phyloP scores from a whole-genome alignment of 228 moss, liverwort and hornwort species.

The Sphagnum fallax region DNA sequence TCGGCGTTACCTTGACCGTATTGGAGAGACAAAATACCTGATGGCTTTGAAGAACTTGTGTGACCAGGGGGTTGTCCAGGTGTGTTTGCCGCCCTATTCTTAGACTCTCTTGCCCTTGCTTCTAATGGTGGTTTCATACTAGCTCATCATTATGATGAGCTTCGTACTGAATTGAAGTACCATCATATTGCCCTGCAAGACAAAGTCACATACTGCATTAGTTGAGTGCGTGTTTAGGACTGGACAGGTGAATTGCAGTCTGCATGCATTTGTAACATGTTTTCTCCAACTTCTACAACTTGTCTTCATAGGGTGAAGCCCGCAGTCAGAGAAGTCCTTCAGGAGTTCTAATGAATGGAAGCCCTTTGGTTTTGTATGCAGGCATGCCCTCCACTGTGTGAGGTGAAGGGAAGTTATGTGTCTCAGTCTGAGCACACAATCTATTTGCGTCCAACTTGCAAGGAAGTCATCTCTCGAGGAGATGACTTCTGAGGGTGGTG shows the following conservation, averaged over 20 bases:
- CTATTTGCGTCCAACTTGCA: slow-evolving; percentile 76
- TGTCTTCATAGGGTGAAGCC: not conserved
- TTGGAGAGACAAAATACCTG: slow-evolving; percentile 85
- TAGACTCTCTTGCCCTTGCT: no score
- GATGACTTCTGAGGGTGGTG: slow-evolving; percentile 32
- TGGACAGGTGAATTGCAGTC: not conserved
- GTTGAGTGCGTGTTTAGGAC: not conserved
- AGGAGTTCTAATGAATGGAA: no score
- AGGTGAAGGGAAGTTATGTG: slow-evolving; percentile 68
- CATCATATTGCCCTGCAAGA: not conserved
- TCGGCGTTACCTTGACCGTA: slow-evolving; percentile 75
- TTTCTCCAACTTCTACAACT: not conserved
- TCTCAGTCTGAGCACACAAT: slow-evolving; percentile 79
- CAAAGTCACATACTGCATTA: no score
- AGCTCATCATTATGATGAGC: not conserved
- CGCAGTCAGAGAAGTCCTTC: no score
- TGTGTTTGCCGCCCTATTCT: slow-evolving; percentile 7
- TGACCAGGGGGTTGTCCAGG: slow-evolving; percentile 81
- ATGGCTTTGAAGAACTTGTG: slow-evolving; percentile 97
- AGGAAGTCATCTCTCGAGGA: slow-evolving; percentile 78
- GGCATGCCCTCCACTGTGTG: slow-evolving; percentile 70
- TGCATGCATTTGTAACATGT: not conserved
- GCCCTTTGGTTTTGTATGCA: slow-evolving; percentile 18
- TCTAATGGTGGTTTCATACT: not conserved
- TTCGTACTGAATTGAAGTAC: not conserved